phyloP scores from a whole-genome alignment of 805 yeast genomes.

The Saccharomycopsis schoenii region DNA sequence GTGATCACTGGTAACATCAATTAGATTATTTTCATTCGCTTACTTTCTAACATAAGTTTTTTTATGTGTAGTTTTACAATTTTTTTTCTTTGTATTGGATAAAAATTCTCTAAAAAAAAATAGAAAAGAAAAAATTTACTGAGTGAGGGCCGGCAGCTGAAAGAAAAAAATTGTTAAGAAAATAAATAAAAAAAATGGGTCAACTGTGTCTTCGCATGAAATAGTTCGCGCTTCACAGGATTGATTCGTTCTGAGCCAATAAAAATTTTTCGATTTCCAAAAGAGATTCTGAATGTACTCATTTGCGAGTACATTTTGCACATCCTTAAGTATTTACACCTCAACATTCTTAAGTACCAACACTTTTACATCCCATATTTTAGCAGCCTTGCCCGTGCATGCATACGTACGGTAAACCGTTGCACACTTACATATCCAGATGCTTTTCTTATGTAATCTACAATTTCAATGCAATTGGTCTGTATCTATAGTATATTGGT shows the following conservation, averaged over 20 bases:
- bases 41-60: not conserved
- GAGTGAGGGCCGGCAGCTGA: not conserved
- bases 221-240: no score
- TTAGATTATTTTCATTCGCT: not conserved
- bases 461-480: no score
- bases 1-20: not conserved
- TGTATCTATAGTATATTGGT: no score
- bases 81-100: slow-evolving; percentile 1
- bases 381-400: no score
- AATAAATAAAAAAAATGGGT: not conserved
- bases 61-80: not conserved
- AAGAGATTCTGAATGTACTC: not conserved
- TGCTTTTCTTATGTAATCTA: no score
- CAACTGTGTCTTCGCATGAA: not conserved
- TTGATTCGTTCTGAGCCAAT: not conserved
- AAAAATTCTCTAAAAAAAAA: not conserved
- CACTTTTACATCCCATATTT: not conserved
- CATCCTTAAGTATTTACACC: not conserved
- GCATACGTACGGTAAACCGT: no score
- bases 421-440: no score
- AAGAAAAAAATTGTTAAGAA: not conserved
- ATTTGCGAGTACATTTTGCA: not conserved
- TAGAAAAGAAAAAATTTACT: not conserved
- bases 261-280: slow-evolving; percentile 2
- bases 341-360: not conserved